Evolutionary conservation across 2,329 filamentous ascomycete species (phyloP).

Genomic region (Fragosphaeria purpurea): DNA sequence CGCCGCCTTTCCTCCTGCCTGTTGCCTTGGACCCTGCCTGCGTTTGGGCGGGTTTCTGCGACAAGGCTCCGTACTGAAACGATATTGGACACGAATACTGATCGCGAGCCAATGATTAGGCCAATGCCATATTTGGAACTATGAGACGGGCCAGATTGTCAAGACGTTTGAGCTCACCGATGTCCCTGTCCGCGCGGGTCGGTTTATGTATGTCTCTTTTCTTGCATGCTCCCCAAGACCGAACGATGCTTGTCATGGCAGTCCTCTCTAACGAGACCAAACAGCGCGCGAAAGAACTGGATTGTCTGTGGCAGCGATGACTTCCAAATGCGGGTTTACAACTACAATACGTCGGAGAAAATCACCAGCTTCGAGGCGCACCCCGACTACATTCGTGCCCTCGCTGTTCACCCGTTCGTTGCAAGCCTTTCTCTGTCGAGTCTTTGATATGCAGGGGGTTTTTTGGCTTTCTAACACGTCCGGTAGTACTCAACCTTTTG

Average conservation of each 20-base stretch:
- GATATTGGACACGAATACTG: no score
- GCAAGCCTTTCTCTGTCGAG: neutral
- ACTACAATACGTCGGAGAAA: constrained; percentile 99
- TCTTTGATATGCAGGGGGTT: no score
- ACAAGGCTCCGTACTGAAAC: neutral
- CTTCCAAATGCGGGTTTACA: constrained; percentile 50
- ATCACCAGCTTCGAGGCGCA: constrained; percentile 95
- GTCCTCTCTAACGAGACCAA: no score
- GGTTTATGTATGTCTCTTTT: constrained; percentile 53
- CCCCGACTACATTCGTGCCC: constrained; percentile 95
- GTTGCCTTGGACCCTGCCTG: neutral
- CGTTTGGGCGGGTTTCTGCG: neutral
- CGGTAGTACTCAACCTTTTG: constrained; percentile 67
- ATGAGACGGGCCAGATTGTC: constrained; percentile 91
- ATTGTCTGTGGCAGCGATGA: constrained; percentile 92
- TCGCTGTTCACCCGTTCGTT: constrained; percentile 69
- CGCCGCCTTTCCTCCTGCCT: neutral
- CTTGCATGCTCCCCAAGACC: no score
- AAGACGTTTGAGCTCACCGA: constrained; percentile 99
- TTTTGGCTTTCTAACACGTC: neutral
- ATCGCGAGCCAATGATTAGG: constrained; percentile 36
- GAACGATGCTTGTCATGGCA: no score
- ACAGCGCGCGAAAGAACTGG: constrained; percentile 86
- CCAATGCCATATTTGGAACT: constrained; percentile 99
- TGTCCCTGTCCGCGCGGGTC: constrained; percentile 91